These are phyloP conservation scores for Platanthera zijinensis DNA, from an alignment of 106 monocot genomes.

Conservation along the genomic window DNA sequence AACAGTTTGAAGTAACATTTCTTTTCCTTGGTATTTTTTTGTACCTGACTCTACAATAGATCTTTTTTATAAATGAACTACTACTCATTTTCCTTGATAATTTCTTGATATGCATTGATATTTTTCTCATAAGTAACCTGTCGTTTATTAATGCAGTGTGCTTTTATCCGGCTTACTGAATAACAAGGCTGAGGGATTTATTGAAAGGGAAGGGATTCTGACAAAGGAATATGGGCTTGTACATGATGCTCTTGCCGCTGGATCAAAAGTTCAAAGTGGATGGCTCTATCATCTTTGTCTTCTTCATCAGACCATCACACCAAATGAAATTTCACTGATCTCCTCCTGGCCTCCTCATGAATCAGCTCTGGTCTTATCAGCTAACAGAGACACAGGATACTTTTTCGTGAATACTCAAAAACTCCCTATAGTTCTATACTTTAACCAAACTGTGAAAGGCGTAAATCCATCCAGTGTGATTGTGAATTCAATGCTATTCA, in stretches of 20 bases:
- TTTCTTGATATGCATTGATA: no score
- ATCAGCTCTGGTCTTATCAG: constrained; percentile 34
- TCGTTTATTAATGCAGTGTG: constrained; percentile 33
- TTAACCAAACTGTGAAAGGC: constrained; percentile 40
- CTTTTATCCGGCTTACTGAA: constrained; percentile 64
- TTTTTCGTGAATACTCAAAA: constrained; percentile 14
- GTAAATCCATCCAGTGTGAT: constrained; percentile 55
- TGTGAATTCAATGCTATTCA: constrained; percentile 38
- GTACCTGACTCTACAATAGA: no score
- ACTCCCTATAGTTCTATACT: constrained; percentile 27
- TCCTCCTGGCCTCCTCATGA: constrained; percentile 72
- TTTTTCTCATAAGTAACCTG: constrained; percentile 5
- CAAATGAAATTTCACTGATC: constrained; percentile 31
- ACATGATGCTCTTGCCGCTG: constrained; percentile 84
- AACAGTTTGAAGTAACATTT: no score
- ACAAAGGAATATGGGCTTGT: constrained; percentile 72
- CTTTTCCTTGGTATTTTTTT: no score
- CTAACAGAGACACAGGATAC: constrained; percentile 3
- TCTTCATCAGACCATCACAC: constrained; percentile 58
- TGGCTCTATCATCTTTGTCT: constrained; percentile 99
- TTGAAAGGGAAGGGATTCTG: constrained; percentile 41
- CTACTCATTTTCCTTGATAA: no score
- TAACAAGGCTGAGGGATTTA: constrained; percentile 51
- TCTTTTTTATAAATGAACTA: no score
- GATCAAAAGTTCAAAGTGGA: constrained; percentile 95